Percentiles rank a stretch among this genome's conserved stretches.
Conservation (phyloP, 768 basidiomycete genomes). For the Kwoniella bestiolae region DNA sequence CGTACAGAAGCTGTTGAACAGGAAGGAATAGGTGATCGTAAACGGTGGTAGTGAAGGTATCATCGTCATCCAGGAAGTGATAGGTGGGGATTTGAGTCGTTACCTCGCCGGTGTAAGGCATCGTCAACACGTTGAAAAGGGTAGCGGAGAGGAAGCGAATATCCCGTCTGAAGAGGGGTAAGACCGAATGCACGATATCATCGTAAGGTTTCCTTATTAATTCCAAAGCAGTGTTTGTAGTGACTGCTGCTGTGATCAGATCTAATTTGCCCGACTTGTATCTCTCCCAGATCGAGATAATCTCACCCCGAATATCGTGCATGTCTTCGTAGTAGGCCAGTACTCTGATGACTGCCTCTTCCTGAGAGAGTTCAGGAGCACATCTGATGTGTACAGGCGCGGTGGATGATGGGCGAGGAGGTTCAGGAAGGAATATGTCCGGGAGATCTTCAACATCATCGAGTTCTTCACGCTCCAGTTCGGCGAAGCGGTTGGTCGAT, state of each 20-base stretch:
- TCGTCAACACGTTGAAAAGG: slow-evolving; percentile 1
- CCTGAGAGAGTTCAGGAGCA: not conserved
- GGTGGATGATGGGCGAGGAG: slow-evolving; percentile 1
- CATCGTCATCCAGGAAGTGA: not conserved
- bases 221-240: slow-evolving; percentile 29
- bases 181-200: slow-evolving; percentile 10
- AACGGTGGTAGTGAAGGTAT: not conserved
- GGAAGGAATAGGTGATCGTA: slow-evolving; percentile 25
- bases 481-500: slow-evolving; percentile 4
- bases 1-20: slow-evolving; percentile 1
- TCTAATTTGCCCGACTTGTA: slow-evolving; percentile 13
- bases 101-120: not conserved
- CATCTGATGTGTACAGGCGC: slow-evolving; percentile 6
- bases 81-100: not conserved
- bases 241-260: slow-evolving; percentile 24
- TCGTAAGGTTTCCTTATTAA: slow-evolving; percentile 14
- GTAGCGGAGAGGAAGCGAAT: not conserved
- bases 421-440: slow-evolving; percentile 26
- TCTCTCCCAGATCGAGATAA: slow-evolving; percentile 21
- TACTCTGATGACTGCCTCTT: slow-evolving; percentile 12
- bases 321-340: slow-evolving; percentile 23
- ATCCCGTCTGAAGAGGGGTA: slow-evolving; percentile 10
- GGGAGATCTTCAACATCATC: slow-evolving; percentile 21
- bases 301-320: slow-evolving; percentile 21
- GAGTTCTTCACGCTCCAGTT: slow-evolving; percentile 1